Base-by-base conservation (phyloP, 768 basidiomycete genomes). In the Trametes villosa region DNA sequence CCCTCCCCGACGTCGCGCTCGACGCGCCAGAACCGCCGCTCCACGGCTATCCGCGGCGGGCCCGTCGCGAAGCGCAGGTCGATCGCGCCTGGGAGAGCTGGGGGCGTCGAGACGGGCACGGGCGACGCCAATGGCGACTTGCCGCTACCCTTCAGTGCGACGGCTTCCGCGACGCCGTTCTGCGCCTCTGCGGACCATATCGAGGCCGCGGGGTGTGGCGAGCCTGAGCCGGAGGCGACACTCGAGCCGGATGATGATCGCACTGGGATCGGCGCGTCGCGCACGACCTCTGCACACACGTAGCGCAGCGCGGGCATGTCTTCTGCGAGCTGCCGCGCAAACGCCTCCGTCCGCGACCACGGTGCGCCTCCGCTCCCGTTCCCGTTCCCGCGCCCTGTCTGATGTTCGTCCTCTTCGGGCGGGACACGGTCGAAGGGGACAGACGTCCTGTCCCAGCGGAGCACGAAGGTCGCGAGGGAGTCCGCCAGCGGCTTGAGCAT, bases 371-470 rank as follows among this genome's bases (percentile, higher is more conserved):
- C n/a, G n/a, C n/a, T n/a, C n/a, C n/a, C n/a, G n/a, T n/a, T n/a
- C n/a, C n/a, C n/a, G n/a, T n/a, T n/a, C n/a, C n/a, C n/a, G n/a
- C n/a, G n/a, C n/a, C 22, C 42, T 8, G 47, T 45, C 22, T 13
- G 5, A 34, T 56, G 47, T 47, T 51, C 31, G 31, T 51, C 53
- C 40, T 61, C 60, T 20, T 61, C 60, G n/a, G 40, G 30, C 24
- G 60, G 48, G 2, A 45, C 31, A 24, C 60, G 54, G 42, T 56
- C 60, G 50, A 62, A 62, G 12, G 60, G 60, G 49, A 62, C 60
- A 34, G 60, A 62, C n/a, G 54, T 62, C 41, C 60, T 31, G 50
- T 62, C 60, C 60, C 60, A 62, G 60, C 42, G 49, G 24, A 62
- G 48, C n/a, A 52, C 60, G 50, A 62, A 38, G 24, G 50, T 57